These are phyloP conservation scores for Wakefieldia striispora DNA, from an alignment of 768 basidiomycete genomes.

Conservation along the genomic window DNA sequence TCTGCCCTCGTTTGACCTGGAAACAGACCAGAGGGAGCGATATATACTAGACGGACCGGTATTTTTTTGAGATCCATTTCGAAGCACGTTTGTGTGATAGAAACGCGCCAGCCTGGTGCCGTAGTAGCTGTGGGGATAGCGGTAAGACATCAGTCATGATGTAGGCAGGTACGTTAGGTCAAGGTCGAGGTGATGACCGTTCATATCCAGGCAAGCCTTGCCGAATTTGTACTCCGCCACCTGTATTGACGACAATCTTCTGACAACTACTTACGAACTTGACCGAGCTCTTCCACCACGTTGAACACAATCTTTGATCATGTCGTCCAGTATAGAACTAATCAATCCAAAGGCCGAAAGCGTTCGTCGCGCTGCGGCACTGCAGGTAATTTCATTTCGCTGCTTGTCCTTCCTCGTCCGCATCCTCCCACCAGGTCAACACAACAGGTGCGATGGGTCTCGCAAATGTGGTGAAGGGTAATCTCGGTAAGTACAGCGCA, in stretches of 20 bases:
- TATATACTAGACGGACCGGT: conserved; percentile 29
- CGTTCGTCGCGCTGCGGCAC: conserved; percentile 82
- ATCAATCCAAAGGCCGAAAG: conserved; percentile 98
- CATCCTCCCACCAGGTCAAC: conserved; percentile 61
- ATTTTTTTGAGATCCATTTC: conserved; percentile 17
- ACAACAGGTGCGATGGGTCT: conserved; percentile 95
- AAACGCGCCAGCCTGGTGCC: conserved; percentile 35
- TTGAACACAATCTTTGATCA: conserved; percentile 31
- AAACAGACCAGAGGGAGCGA: conserved; percentile 13
- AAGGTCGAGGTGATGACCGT: conserved; percentile 29
- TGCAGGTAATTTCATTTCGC: conserved; percentile 60
- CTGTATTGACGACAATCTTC: no score
- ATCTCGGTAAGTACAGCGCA: conserved; percentile 68
- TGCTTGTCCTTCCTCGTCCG: conserved; percentile 17
- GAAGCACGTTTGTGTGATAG: conserved; percentile 27
- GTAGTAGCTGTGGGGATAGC: conserved; percentile 32
- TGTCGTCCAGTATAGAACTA: conserved; percentile 85
- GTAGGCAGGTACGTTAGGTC: conserved; percentile 27
- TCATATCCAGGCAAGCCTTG: conserved; percentile 27
- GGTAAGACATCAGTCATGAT: conserved; percentile 23
- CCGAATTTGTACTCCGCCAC: conserved; percentile 35
- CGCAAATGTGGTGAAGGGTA: conserved; percentile 94
- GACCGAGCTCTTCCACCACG: conserved; percentile 17
- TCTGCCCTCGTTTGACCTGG: conserved; percentile 9
- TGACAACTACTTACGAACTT: conserved; percentile 4